Conservation (phyloP, 371 early-diverging fungal species). For the Blyttiomyces sp. region DNA sequence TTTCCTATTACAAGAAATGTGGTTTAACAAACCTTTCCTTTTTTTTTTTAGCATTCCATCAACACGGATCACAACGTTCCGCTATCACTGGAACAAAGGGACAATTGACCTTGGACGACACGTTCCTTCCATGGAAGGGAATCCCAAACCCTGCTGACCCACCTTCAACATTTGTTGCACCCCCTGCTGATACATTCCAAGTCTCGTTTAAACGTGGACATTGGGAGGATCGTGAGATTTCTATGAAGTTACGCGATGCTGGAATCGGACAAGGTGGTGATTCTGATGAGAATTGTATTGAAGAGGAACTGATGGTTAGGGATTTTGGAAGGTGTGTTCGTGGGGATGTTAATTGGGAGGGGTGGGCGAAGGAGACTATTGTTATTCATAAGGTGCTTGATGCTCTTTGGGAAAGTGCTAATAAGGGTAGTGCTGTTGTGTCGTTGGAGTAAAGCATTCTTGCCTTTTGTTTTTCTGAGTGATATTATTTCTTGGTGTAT, state of each 20-base stretch:
- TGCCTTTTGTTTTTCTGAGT: no score
- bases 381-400: constrained; percentile 10
- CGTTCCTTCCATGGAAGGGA: constrained; percentile 11
- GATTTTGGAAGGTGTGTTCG: constrained; percentile 11
- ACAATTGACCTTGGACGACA: constrained; percentile 9
- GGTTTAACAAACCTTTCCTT: no score
- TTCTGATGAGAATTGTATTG: background rate
- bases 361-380: constrained; percentile 10
- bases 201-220: background rate
- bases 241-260: no score
- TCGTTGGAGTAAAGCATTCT: no score
- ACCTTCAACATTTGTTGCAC: constrained; percentile 1
- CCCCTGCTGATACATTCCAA: constrained; percentile 1
- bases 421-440: constrained; percentile 3
- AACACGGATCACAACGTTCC: constrained; percentile 2
- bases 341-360: background rate
- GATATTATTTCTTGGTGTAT: no score
- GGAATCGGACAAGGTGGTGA: no score
- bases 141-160: constrained; percentile 4
- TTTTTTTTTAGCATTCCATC: constrained; percentile 6
- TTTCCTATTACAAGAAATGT: no score
- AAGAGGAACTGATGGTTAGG: constrained; percentile 8
- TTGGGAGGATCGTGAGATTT: background rate
- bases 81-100: constrained; percentile 11
- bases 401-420: constrained; percentile 13